A percentile compares a stretch with the other conserved stretches of the same genome.
These are phyloP conservation scores for Truncatella angustata DNA, from an alignment of 2,329 filamentous ascomycete species.

Conservation along the genomic window DNA sequence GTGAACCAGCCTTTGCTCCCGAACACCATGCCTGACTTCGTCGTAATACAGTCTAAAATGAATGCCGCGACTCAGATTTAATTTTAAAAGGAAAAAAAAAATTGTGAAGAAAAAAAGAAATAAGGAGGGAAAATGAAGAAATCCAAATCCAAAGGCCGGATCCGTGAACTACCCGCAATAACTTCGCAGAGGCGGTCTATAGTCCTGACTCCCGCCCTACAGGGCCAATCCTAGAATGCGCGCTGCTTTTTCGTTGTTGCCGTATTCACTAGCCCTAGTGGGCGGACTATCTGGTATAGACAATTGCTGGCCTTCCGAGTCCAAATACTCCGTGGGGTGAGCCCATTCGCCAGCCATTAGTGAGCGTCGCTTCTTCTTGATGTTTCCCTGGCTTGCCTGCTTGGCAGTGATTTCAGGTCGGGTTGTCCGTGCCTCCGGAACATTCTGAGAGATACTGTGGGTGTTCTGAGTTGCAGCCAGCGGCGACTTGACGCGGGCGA, in stretches of 20 bases:
- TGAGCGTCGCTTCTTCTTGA: conserved; percentile 32
- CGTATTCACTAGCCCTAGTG: conserved; percentile 21
- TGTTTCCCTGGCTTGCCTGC: conserved; percentile 29
- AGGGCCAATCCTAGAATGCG: conserved; percentile 11
- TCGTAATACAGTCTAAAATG: neutral
- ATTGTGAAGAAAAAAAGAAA: too few relatives aligned
- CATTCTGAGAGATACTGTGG: conserved; percentile 13
- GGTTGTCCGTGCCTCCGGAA: conserved; percentile 14
- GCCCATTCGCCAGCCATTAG: conserved; percentile 28
- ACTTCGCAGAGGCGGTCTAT: neutral
- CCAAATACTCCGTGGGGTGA: conserved; percentile 28
- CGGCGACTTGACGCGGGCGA: conserved; percentile 19
- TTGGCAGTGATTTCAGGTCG: conserved; percentile 22
- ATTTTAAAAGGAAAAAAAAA: too few relatives aligned
- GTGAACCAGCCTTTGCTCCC: too few relatives aligned
- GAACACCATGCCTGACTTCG: neutral
- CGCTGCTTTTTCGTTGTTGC: conserved; percentile 13
- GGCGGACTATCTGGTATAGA: conserved; percentile 26
- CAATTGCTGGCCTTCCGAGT: conserved; percentile 16
- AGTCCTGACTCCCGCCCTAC: too few relatives aligned
- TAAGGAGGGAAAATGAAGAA: too few relatives aligned
- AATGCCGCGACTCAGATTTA: neutral
- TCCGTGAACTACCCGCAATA: too few relatives aligned
- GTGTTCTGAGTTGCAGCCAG: conserved; percentile 18
- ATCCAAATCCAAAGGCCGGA: too few relatives aligned